These are phyloP conservation scores for Spencermartinsiella ligniputridi DNA, from an alignment of 1,139 yeast genomes.

Conservation along the genomic window DNA sequence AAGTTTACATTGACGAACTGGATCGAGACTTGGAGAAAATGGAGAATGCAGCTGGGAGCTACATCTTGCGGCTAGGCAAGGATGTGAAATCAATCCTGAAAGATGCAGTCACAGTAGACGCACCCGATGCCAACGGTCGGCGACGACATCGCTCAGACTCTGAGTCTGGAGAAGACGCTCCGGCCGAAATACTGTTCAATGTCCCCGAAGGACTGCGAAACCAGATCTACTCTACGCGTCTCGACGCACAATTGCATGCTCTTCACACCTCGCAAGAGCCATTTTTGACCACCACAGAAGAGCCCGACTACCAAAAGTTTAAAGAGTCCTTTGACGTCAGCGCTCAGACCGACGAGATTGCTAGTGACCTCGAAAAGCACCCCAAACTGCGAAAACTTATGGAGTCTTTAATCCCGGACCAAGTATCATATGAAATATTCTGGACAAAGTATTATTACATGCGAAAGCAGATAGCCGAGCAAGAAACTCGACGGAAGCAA, in stretches of 20 bases:
- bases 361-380: conserved; percentile 45
- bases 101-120: conserved; percentile 45
- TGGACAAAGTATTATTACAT: conserved; percentile 72
- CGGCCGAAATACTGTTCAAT: conserved; percentile 41
- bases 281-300: conserved; percentile 36
- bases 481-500: conserved; percentile 63
- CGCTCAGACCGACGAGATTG: conserved; percentile 49
- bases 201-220: conserved; percentile 38
- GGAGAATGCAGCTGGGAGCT: conserved; percentile 59
- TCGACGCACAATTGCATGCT: conserved; percentile 55
- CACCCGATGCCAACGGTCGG: conserved; percentile 22
- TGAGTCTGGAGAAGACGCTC: conserved; percentile 34
- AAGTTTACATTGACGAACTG: conserved; percentile 54
- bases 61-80: conserved; percentile 52
- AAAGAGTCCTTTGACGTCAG: conserved; percentile 42
- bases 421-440: conserved; percentile 55
- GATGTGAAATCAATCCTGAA: conserved; percentile 46
- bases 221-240: conserved; percentile 46
- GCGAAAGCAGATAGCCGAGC: conserved; percentile 51
- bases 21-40: conserved; percentile 66
- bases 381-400: conserved; percentile 54
- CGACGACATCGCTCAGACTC: conserved; percentile 21
- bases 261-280: conserved; percentile 46
- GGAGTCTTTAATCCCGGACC: conserved; percentile 64
- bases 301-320: conserved; percentile 36